Base-by-base conservation (phyloP, 2,329 filamentous ascomycete genomes). In the Alternaria panax region DNA sequence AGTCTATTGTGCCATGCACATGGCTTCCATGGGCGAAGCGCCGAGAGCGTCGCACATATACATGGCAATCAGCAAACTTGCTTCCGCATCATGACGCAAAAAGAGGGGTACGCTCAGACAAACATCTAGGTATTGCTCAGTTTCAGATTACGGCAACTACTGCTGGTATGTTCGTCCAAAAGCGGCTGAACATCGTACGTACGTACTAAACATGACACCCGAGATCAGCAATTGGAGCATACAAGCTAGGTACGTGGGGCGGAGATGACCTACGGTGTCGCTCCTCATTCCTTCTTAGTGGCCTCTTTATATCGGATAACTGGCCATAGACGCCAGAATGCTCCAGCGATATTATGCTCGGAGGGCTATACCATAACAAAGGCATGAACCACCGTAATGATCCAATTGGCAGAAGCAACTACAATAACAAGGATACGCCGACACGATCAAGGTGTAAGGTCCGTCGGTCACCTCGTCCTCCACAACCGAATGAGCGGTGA, bases 401-500 rank as follows among this genome's bases (percentile, higher is more conserved):
- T 50, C 56, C 45, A 55, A 59, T 59, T 55, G 56, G 56, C 46
- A 47, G 40, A 54, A 43, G 25, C 36, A n/a, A 16, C 20, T 45
- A 40, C 47, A 43, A 51, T 51, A 41, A 32, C 51, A 36, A 38
- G 46, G 48, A 51, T 50, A 56, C 56, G 34, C 56, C 47, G 57
- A 42, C 51, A 52, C 46, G 48, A 48, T 34, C 45, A 53, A 54
- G 51, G 56, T 57, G 48, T 48, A 56, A 59, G 59, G 57, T 57
- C 53, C 55, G 51, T 47, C 55, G 65, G 53, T 56, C 51, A 55
- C 50, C 57, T 57, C 53, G 58, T 57, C 52, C 51, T 54, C 50
- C 45, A 38, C 34, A 50, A 58, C 36, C 56, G 62, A 55, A 68
- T 63, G 62, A 69, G 68, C 67, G 68, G 68, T 71, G 64, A 70